Evolutionary conservation across 805 yeast species (phyloP).

Genomic region (Cyberlindnera euphorbiae): DNA sequence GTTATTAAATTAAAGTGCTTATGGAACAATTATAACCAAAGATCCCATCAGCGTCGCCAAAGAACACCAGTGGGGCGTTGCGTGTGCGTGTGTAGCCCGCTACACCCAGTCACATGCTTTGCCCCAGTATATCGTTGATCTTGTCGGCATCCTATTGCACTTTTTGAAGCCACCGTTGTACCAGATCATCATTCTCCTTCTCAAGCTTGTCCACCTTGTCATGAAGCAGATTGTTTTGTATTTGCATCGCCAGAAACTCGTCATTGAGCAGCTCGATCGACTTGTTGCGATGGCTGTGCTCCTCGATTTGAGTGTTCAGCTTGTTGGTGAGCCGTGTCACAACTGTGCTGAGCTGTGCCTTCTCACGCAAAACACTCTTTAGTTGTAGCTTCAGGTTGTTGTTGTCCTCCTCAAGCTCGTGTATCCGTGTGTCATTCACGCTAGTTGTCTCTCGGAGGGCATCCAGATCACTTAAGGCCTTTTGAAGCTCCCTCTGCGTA

Average conservation of each 20-base stretch:
- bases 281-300: slow-evolving; percentile 41
- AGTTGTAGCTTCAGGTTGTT: slow-evolving; percentile 20
- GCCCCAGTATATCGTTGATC: slow-evolving; percentile 33
- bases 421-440: slow-evolving; percentile 4
- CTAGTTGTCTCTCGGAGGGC: not conserved
- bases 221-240: slow-evolving; percentile 43
- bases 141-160: slow-evolving; percentile 56
- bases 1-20: no score
- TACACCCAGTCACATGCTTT: no score
- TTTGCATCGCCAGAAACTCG: slow-evolving; percentile 55
- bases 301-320: slow-evolving; percentile 24
- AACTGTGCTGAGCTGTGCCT: slow-evolving; percentile 25
- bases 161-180: slow-evolving; percentile 55
- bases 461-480: slow-evolving; percentile 5
- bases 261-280: slow-evolving; percentile 60
- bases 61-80: no score
- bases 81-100: no score
- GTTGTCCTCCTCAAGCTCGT: slow-evolving; percentile 4
- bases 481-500: slow-evolving; percentile 6
- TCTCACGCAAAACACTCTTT: slow-evolving; percentile 22
- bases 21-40: no score
- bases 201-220: slow-evolving; percentile 33
- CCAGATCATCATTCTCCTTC: slow-evolving; percentile 45
- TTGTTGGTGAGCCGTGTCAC: slow-evolving; percentile 26
- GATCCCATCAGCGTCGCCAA: no score